Evolutionary conservation across 164 flowering plant species (phyloP), one percentile per base, ranked within the genome.

Genomic region (Buxus sempervirens): DNA sequence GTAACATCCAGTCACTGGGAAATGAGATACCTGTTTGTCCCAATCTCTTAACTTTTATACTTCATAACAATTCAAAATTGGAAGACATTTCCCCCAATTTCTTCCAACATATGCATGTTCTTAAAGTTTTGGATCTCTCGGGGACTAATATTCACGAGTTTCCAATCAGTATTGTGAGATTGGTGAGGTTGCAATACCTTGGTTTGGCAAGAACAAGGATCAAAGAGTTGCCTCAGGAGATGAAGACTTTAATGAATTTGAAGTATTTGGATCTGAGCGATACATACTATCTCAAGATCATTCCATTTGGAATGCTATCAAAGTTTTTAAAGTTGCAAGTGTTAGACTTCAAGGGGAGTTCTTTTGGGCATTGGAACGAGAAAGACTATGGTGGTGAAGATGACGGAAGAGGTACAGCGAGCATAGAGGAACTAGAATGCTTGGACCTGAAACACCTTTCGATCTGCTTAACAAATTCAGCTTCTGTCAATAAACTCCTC

Each of bases 151-250:
- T 45, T 45, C 2, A 10, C 5, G 18, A 45, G 66, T 21, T 58
- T 70, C 21, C 71, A 70, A 38, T 67, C 62, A 15, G 51, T 10
- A 45, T 45, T 10, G 51, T 45, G 5, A 15, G 12, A 45, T 45
- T 45, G 51, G 51, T 10, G 2, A 15, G 12, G 51, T 45, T 45
- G 51, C 18, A 10, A 45, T 45, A 45, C 18, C 51, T 45, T 45
- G 12, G 13, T 45, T 15, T 45, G 12, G 5, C 51, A 4, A 1
- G 51, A 45, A 45, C 51, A 45, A 10, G 5, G 51, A 10, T 45
- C 5, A 45, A 10, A 4, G 12, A 10, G 18, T 45, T 45, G 51
- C 51, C 51, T 1, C 14, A 4, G 1, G 51, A 45, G 51, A 10
- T 45, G 18, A 45, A 45, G 12, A 45, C 5, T 10, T 4, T 45